A percentile compares a stretch with the other conserved stretches of the same genome.
phyloP scores from a whole-genome alignment of 1,284 basidiomycete species.

The Jaminaea rosea region DNA sequence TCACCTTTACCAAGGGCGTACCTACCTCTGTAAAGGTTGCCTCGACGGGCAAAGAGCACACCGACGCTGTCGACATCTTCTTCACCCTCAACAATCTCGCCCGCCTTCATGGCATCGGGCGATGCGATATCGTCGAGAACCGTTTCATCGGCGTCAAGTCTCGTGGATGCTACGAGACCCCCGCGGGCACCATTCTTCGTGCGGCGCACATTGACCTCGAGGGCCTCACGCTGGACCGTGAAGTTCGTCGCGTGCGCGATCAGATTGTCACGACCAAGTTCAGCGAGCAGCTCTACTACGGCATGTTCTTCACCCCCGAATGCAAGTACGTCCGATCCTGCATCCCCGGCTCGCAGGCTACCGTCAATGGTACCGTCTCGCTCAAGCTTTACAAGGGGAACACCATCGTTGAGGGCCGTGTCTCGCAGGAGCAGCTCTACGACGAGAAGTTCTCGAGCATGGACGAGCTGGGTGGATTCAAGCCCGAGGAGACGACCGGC shows the following conservation, averaged over 20 bases:
- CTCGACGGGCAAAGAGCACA: constrained; percentile 49
- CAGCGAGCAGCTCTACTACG: constrained; percentile 88
- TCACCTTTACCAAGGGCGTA: constrained; percentile 66
- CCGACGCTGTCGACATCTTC: constrained; percentile 94
- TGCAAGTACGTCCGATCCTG: constrained; percentile 68
- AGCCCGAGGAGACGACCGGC: constrained; percentile 49
- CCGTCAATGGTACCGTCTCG: constrained; percentile 85
- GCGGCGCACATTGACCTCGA: constrained; percentile 93
- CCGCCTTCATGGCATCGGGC: constrained; percentile 86
- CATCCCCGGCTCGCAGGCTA: constrained; percentile 83
- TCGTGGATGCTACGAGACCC: constrained; percentile 96
- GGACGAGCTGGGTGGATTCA: constrained; percentile 97
- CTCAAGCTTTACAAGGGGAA: constrained; percentile 95
- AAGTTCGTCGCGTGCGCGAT: constrained; percentile 87
- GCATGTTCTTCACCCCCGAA: constrained; percentile 89
- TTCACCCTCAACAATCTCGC: constrained; percentile 81
- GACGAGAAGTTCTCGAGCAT: constrained; percentile 96
- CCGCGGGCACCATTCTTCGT: constrained; percentile 89
- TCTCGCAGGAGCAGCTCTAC: constrained; percentile 79
- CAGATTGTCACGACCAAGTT: constrained; percentile 87
- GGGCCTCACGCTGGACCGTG: constrained; percentile 91
- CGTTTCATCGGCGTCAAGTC: constrained; percentile 98
- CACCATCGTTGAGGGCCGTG: constrained; percentile 82
- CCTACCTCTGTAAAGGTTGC: constrained; percentile 48
- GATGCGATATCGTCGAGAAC: constrained; percentile 98